Evolutionary conservation across 768 basidiomycete species (phyloP), one percentile per base, ranked within the genome.

Genomic region (Baorangia bicolor): DNA sequence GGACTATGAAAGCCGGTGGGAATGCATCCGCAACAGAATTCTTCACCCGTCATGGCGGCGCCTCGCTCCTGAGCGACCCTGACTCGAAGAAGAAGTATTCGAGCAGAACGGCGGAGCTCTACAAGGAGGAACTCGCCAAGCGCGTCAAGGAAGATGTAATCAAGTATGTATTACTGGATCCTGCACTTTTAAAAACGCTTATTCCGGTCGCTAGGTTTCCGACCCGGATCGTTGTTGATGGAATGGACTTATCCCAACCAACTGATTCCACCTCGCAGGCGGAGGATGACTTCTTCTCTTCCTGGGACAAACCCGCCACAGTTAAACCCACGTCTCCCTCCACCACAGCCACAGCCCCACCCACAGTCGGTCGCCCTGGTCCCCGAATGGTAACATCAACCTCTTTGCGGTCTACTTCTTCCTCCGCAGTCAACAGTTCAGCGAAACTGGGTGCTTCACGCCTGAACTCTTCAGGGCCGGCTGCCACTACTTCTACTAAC

Each of bases 1-100:
- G 97, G 33, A 91, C 85, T 2, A 95, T 99, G 92, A 98, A 98
- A 77, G 84, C 92, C 37, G 96, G 93, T 39, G 97, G 97, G 1
- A 99, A 99, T 73, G 80, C 82, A 11, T 83, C 87, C 20, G 91
- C 92, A 4, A 81, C 79, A 5, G 94, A 95, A 4, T 99, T 94
- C 75, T 94, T 96, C 70, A 86, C 80, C 20, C 92, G 91, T 64
- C 88, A 95, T 60, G 93, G 95, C 5, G 90, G 90, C 12, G 63
- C 83, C 3, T 78, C 83, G 5, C 73, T 94, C 20, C 75, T 95
- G 30, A 81, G 66, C 42, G 87, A 90, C 64, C 73, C 84, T 0
- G 92, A 96, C 70, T 79, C 85, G 16, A 92, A 94, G 78, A 91
- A 90, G 68, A 92, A 94, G 68, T 99, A 99, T 73, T 82, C 90